These are phyloP conservation scores for Pistacia atlantica DNA, from an alignment of 345 rosid species.

Conservation along the genomic window DNA sequence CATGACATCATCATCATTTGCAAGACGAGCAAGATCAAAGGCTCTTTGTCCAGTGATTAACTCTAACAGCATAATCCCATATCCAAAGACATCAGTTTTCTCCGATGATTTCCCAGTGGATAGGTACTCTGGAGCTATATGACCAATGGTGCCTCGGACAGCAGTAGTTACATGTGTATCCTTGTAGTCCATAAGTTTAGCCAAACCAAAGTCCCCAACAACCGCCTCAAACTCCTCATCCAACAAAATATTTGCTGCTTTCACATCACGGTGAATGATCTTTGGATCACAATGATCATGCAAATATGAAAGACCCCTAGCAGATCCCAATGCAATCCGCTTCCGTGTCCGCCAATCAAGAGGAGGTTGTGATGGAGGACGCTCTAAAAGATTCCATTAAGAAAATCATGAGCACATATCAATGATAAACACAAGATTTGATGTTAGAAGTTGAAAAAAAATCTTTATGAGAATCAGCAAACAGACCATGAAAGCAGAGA, in stretches of 20 bases:
- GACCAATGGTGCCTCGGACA: constrained; percentile 96
- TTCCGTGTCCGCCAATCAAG: constrained; percentile 90
- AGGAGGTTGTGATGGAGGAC: constrained; percentile 81
- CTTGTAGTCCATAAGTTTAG: constrained; percentile 98
- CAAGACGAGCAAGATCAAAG: constrained; percentile 94
- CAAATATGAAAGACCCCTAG: constrained; percentile 91
- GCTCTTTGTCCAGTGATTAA: constrained; percentile 97
- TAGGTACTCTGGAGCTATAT: constrained; percentile 95
- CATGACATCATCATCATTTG: constrained; percentile 98
- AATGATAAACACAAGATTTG: constrained; percentile 4
- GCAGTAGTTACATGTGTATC: constrained; percentile 98
- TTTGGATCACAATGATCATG: constrained; percentile 99
- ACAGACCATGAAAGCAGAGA: background rate
- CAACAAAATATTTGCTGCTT: constrained; percentile 93
- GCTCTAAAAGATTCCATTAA: constrained; percentile 51
- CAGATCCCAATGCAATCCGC: constrained; percentile 90
- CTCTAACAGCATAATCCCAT: constrained; percentile 96
- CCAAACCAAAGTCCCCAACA: constrained; percentile 96
- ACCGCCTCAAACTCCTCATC: constrained; percentile 99
- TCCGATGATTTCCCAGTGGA: constrained; percentile 97
- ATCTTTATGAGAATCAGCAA: background rate
- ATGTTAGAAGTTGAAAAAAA: background rate
- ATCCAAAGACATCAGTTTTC: constrained; percentile 96
- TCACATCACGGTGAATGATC: constrained; percentile 97
- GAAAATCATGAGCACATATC: background rate